Evolutionary conservation across 139 green algal species (phyloP), one percentile per base, ranked within the genome.

Genomic region (Trebouxia sp.): DNA sequence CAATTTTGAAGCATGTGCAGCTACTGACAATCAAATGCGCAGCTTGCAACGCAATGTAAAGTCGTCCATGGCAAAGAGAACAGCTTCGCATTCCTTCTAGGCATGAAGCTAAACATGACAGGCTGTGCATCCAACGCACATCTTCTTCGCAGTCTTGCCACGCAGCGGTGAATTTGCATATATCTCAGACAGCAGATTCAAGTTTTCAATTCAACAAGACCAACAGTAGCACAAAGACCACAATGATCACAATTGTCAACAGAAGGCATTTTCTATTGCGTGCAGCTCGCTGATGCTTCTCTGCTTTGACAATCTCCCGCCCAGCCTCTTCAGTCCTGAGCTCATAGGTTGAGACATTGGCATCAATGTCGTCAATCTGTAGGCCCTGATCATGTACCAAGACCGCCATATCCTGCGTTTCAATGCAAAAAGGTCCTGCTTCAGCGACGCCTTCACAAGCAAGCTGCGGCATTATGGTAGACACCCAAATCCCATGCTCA

Each of bases 351-450:
- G 85, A 84, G 39, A 94, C 88, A 75, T 94, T 94, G 50, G 85
- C 72, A 62, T 94, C 90, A 22, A 94, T 92, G 76, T 92, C 88
- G 42, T 94, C 85, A 76, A 92, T 47, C 84, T 85, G 74, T 70
- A 83, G 79, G 1, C 94, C 94, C 82, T 98, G 94, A 80, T 98
- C 94, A 55, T 94, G 84, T 32, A 98, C 93, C 65, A 97, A 83
- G 69, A 95, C 90, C 12, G 94, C 94, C 62, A 97, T 84, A 85
- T 98, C 94, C 83, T 95, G 88, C 81, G 91, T 37, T 24, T 41
- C 17, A 42, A 62, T 37, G 35, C 32, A 55, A 32, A 38, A 55
- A 55, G 41, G 8, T 12, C 42, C 32, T 38, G 15, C 62, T 3
- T 30, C 4, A 10, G 41, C 30, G 30, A 38, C 30, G 24, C 5